Conservation (phyloP, 2,329 filamentous ascomycete species). For the Colletotrichum higginsianum region DNA sequence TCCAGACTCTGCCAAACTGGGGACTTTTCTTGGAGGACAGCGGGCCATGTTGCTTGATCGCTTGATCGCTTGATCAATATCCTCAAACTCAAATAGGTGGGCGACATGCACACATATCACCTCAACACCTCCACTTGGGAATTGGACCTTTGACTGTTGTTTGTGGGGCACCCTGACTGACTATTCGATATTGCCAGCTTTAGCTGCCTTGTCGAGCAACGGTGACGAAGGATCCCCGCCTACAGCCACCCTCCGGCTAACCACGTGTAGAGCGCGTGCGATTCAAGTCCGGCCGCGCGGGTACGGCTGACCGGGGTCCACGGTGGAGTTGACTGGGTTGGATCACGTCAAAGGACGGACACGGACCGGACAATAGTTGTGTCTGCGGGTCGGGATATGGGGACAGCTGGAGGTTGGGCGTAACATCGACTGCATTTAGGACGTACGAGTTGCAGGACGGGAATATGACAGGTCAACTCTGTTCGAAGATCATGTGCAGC, state of each 20-base stretch:
- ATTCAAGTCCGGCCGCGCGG: slow-evolving; percentile 14
- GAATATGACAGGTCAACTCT: not conserved
- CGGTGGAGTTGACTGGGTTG: slow-evolving; percentile 1
- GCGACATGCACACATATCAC: not conserved
- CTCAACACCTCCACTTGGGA: slow-evolving; percentile 18
- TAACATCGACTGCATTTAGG: not conserved
- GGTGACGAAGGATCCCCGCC: not conserved
- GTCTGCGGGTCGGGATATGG: not conserved
- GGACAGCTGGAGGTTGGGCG: not conserved
- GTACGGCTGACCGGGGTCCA: not conserved
- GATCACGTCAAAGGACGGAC: not conserved
- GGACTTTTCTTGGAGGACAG: not conserved
- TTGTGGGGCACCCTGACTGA: too few species aligned
- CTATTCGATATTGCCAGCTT: not conserved
- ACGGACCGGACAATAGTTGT: too few species aligned
- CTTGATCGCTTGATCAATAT: slow-evolving; percentile 17
- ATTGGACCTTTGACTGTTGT: not conserved
- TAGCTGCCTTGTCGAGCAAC: not conserved
- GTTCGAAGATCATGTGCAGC: not conserved
- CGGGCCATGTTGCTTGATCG: not conserved
- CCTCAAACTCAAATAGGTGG: slow-evolving; percentile 20
- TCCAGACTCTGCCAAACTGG: too few species aligned
- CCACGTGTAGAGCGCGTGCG: slow-evolving; percentile 31
- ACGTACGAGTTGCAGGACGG: not conserved
- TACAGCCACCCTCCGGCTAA: not conserved